Evolutionary conservation across 768 basidiomycete species (phyloP).

Genomic region (Mrakia gelida): DNA sequence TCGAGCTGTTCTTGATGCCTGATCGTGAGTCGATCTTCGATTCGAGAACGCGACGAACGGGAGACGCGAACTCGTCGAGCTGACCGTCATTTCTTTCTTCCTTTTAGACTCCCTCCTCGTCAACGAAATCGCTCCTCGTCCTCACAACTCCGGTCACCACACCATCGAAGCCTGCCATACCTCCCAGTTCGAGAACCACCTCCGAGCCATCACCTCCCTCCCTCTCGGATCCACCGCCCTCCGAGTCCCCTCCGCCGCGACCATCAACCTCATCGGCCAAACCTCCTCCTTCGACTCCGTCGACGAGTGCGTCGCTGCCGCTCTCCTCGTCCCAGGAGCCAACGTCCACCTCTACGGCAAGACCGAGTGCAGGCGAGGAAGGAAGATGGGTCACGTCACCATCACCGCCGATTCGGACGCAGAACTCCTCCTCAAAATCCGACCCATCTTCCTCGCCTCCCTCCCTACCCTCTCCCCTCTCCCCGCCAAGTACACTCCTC

Average conservation of each 20-base stretch:
- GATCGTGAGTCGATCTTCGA: slow-evolving; percentile 58
- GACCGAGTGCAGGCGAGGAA: slow-evolving; percentile 73
- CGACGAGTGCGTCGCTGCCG: slow-evolving; percentile 53
- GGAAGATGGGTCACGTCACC: slow-evolving; percentile 98
- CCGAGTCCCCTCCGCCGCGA: slow-evolving; percentile 77
- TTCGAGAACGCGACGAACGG: neutral
- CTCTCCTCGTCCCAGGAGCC: slow-evolving; percentile 68
- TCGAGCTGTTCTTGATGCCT: slow-evolving; percentile 92
- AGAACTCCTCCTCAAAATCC: slow-evolving; percentile 62
- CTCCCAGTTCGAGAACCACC: slow-evolving; percentile 96
- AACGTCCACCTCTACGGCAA: slow-evolving; percentile 94
- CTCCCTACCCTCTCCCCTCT: slow-evolving; percentile 50
- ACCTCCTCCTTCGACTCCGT: slow-evolving; percentile 58
- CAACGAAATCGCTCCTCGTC: slow-evolving; percentile 96
- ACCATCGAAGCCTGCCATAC: slow-evolving; percentile 96
- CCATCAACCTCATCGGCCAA: slow-evolving; percentile 92
- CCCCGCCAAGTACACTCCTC: slow-evolving; percentile 50
- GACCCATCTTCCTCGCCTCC: slow-evolving; percentile 61
- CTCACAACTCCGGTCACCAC: slow-evolving; percentile 98
- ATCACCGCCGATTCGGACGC: slow-evolving; percentile 78
- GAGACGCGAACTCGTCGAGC: neutral
- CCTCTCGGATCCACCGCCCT: slow-evolving; percentile 84
- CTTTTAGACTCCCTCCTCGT: slow-evolving; percentile 66
- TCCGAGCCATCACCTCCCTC: slow-evolving; percentile 84
- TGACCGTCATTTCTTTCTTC: neutral